Percentiles rank a stretch among this genome's conserved stretches.
Evolutionary conservation across 2,329 filamentous ascomycete species (phyloP).

Genomic region (Blastomyces gilchristii): DNA sequence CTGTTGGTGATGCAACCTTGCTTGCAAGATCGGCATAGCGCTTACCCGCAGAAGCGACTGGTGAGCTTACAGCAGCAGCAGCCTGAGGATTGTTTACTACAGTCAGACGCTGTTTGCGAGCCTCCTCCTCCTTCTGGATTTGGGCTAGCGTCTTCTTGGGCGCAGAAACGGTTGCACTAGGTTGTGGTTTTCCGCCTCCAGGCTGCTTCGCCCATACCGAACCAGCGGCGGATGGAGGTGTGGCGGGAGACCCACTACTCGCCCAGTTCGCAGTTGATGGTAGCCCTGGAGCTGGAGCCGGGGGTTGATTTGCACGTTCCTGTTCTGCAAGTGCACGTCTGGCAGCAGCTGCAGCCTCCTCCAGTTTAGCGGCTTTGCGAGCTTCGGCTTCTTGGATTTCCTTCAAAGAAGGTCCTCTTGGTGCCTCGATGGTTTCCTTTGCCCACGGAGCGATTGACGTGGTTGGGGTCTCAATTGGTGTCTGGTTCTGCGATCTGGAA

Average conservation of each 20-base stretch:
- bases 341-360: slow-evolving; percentile 67
- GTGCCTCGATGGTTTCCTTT: slow-evolving; percentile 61
- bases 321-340: slow-evolving; percentile 71
- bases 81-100: slow-evolving; percentile 40
- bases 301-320: slow-evolving; percentile 57
- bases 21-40: slow-evolving; percentile 90
- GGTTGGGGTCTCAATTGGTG: slow-evolving; percentile 54
- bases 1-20: slow-evolving; percentile 49
- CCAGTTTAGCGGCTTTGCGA: slow-evolving; percentile 78
- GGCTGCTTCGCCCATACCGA: slow-evolving; percentile 46
- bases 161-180: slow-evolving; percentile 30
- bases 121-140: slow-evolving; percentile 93
- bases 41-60: slow-evolving; percentile 52
- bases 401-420: slow-evolving; percentile 82
- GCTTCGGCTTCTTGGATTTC: slow-evolving; percentile 96
- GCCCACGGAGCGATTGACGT: slow-evolving; percentile 90
- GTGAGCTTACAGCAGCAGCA: slow-evolving; percentile 32
- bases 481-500: slow-evolving; percentile 65
- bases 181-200: slow-evolving; percentile 31
- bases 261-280: slow-evolving; percentile 87
- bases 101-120: slow-evolving; percentile 66
- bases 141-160: slow-evolving; percentile 86
- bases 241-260: slow-evolving; percentile 58
- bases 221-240: slow-evolving; percentile 40
- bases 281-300: slow-evolving; percentile 62